Conservation (phyloP, 306 rosid genomes). For the Malus fusca region DNA sequence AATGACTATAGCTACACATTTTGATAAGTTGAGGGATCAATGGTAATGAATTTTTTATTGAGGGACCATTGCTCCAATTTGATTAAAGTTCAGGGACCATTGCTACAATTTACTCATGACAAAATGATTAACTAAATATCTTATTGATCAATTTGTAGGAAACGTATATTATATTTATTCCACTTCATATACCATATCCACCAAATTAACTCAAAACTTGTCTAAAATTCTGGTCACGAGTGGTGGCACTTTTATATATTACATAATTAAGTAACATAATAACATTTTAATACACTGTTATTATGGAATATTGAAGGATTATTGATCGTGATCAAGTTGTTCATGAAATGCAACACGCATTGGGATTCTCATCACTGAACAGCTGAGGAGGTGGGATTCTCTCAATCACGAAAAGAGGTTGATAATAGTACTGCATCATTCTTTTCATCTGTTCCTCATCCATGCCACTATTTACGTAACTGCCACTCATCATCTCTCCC, state of each 20-base stretch:
- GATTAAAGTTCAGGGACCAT: too few species aligned
- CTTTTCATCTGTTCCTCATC: conserved; percentile 70
- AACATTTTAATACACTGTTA: not conserved
- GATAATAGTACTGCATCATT: conserved; percentile 62
- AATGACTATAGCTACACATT: too few species aligned
- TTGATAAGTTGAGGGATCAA: too few species aligned
- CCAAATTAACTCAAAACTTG: conserved; percentile 18
- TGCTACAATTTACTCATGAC: too few species aligned
- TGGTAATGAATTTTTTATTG: too few species aligned
- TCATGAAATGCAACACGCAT: conserved; percentile 78
- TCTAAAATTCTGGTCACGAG: conserved; percentile 14
- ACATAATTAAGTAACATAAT: not conserved
- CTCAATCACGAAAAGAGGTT: conserved; percentile 64
- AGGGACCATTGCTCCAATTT: too few species aligned
- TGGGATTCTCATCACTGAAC: conserved; percentile 93
- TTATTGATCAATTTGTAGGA: not conserved
- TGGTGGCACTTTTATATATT: conserved; percentile 10
- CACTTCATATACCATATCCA: not conserved
- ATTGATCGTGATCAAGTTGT: not conserved
- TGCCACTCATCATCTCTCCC: conserved; percentile 19
- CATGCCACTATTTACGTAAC: not conserved
- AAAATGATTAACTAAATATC: not conserved
- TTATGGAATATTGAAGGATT: not conserved
- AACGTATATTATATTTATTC: not conserved
- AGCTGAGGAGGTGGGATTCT: conserved; percentile 84